Evolutionary conservation across 495 filamentous ascomycete species (phyloP).

Genomic region (Podospora didyma): DNA sequence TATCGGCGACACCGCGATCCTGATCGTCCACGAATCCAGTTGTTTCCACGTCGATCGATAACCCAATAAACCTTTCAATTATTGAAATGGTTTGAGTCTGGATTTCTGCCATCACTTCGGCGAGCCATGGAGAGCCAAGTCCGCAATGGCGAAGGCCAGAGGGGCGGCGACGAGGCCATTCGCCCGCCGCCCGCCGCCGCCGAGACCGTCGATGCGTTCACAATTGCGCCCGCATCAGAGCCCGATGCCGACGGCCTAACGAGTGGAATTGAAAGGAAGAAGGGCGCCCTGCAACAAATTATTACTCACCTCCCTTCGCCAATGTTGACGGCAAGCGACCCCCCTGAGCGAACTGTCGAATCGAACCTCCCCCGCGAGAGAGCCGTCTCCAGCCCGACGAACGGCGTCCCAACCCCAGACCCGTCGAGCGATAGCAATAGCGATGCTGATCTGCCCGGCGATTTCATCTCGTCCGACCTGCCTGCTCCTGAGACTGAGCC

Average conservation of each 20-base stretch:
- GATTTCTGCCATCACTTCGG: background rate
- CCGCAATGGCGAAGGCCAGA: background rate
- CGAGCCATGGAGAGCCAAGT: background rate
- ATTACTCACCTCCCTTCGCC: constrained; percentile 14
- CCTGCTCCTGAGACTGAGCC: background rate
- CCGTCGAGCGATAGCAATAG: constrained; percentile 30
- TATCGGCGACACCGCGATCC: background rate
- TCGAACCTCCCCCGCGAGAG: background rate
- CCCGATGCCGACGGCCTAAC: background rate
- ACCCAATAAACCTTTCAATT: no score
- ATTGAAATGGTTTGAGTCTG: background rate
- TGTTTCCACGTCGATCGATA: no score
- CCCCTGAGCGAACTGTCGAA: background rate
- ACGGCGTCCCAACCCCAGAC: constrained; percentile 27
- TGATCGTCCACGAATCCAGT: no score
- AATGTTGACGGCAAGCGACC: constrained; percentile 12
- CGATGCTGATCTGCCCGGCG: constrained; percentile 18
- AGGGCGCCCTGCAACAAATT: background rate
- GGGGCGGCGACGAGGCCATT: background rate
- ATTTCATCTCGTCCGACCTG: background rate
- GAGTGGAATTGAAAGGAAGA: background rate
- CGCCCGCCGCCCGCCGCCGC: no score
- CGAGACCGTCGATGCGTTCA: background rate
- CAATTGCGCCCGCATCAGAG: background rate
- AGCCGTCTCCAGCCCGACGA: constrained; percentile 13